phyloP scores from a whole-genome alignment of 176 grass and related monocot species.

The Musa beccarii region DNA sequence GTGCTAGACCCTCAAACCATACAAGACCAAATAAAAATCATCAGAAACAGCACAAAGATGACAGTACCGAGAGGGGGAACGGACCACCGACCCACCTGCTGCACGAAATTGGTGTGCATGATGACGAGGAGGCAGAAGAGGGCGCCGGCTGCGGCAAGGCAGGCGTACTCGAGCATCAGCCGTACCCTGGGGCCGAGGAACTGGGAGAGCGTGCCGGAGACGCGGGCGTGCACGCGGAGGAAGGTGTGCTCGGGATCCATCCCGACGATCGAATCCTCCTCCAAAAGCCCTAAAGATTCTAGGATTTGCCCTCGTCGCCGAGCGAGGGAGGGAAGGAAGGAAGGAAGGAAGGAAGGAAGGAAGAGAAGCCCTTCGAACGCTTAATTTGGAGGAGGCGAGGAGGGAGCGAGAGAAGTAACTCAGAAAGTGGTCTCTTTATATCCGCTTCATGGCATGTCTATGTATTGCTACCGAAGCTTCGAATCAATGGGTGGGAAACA shows the following conservation, averaged over 20 bases:
- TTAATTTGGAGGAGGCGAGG: too few species aligned
- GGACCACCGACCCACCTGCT: constrained; percentile 7
- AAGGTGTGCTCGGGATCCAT: constrained; percentile 16
- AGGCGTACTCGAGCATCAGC: constrained; percentile 13
- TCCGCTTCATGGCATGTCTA: too few species aligned
- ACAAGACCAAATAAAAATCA: background rate
- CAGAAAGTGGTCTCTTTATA: too few species aligned
- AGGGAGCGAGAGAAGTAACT: too few species aligned
- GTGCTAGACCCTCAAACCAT: background rate
- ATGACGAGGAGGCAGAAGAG: constrained; percentile 16
- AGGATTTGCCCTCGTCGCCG: too few species aligned
- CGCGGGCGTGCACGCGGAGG: constrained; percentile 10
- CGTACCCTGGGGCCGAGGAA: constrained; percentile 1
- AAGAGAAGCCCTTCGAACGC: too few species aligned
- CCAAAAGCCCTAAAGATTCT: too few species aligned
- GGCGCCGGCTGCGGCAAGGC: constrained; percentile 7
- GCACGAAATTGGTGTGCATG: constrained; percentile 20
- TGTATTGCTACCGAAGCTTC: too few species aligned
- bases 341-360: too few species aligned
- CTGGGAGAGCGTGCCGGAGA: constrained; percentile 17
- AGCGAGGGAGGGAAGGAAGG: too few species aligned
- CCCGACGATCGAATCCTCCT: too few species aligned
- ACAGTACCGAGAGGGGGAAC: background rate
- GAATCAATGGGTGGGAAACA: too few species aligned
- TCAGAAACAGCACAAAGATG: background rate